Evolutionary conservation across 768 basidiomycete species (phyloP).

Genomic region (Imleria badia): DNA sequence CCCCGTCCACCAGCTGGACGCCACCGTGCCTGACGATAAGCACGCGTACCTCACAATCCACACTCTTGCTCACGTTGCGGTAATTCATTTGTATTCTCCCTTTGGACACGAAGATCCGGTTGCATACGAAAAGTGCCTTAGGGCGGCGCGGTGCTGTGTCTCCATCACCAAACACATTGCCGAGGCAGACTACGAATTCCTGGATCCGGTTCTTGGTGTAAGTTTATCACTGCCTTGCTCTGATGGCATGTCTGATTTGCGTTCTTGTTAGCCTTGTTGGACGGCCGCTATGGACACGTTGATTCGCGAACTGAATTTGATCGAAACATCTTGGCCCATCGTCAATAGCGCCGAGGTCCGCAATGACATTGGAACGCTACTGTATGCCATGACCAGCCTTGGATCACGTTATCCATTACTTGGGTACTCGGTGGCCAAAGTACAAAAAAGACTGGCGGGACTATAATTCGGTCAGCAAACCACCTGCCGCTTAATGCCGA

Average conservation of each 20-base stretch:
- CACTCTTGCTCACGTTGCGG: constrained; percentile 64
- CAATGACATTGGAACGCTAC: constrained; percentile 57
- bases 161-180: constrained; percentile 60
- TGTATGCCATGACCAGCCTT: constrained; percentile 65
- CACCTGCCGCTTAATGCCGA: constrained; percentile 1
- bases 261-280: constrained; percentile 61
- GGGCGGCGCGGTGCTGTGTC: constrained; percentile 59
- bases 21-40: constrained; percentile 55
- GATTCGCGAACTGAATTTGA: constrained; percentile 60
- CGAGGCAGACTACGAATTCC: constrained; percentile 64
- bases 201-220: constrained; percentile 81
- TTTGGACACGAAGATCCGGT: constrained; percentile 59
- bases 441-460: constrained; percentile 32
- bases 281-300: constrained; percentile 65
- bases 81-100: constrained; percentile 62
- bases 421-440: constrained; percentile 30
- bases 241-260: constrained; percentile 6
- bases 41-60: constrained; percentile 59
- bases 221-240: constrained; percentile 25
- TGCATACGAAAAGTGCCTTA: constrained; percentile 65
- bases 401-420: constrained; percentile 61
- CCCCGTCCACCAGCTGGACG: constrained; percentile 63
- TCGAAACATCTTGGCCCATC: constrained; percentile 64
- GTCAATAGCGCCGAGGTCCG: constrained; percentile 57
- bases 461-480: constrained; percentile 19